Conservation (phyloP, 441 rosid species). For the Pelargonium cotyledonis region DNA sequence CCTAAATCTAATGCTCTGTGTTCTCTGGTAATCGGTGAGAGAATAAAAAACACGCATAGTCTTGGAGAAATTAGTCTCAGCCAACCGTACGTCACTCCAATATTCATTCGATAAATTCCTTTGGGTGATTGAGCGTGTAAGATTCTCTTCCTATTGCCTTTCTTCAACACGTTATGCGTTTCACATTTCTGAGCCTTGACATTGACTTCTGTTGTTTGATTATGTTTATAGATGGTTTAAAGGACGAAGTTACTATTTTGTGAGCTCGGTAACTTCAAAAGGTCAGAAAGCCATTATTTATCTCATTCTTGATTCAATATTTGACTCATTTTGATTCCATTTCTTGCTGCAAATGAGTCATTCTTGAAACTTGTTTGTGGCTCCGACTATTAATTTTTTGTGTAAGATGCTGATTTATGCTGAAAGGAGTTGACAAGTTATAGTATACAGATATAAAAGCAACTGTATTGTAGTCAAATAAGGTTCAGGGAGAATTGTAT, state of each 20-base stretch:
- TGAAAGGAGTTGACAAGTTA: conserved; percentile 15
- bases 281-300: conserved; percentile 3
- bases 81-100: conserved; percentile 10
- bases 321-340: conserved; percentile 6
- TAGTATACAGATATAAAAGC: conserved; percentile 13
- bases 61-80: conserved; percentile 8
- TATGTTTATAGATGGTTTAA: conserved; percentile 6
- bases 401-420: conserved; percentile 7
- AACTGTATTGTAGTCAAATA: conserved; percentile 14
- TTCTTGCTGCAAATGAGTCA: conserved; percentile 5
- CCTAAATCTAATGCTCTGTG: conserved; percentile 19
- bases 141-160: conserved; percentile 4
- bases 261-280: background rate
- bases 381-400: conserved; percentile 4
- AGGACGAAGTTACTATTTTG: background rate
- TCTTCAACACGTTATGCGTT: background rate
- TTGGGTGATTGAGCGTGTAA: conserved; percentile 14
- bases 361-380: conserved; percentile 9
- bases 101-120: conserved; percentile 11
- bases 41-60: background rate
- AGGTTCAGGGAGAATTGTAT: conserved; percentile 1
- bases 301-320: background rate
- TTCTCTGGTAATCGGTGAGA: conserved; percentile 16
- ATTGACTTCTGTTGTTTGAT: background rate
- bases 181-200: background rate